Evolutionary conservation across 129 eudicot species (phyloP), one percentile per base, ranked within the genome.

Genomic region (Erigeron canadensis): DNA sequence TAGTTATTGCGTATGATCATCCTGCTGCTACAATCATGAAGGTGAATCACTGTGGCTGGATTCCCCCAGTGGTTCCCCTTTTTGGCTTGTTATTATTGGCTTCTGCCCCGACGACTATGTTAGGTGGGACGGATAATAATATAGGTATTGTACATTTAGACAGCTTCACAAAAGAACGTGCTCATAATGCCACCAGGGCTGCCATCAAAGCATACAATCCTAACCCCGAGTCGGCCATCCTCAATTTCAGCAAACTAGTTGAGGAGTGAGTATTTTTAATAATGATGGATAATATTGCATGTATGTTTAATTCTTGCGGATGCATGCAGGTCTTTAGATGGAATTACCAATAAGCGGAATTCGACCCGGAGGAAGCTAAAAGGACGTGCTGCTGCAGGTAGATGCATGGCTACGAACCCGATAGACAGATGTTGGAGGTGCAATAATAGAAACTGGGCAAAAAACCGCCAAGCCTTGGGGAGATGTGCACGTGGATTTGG

Each of bases 371-470:
- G 96, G 75, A 50, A 67, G 55, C 80, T 87, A 1, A 12, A 28
- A 5, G 79, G 58, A 2, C 41, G 19, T 60, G 43, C 2, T n/a
- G n/a, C n/a, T n/a, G n/a, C n/a, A 11, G 6, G 39, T 1, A 71
- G 53, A 43, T 90, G 96, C 84, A 59, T 23, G 71, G 90, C 90
- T 11, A 81, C 85, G 4, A 90, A 90, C 78, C 89, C 95, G 1
- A 87, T 90, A 21, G 97, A 90, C 64, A 39, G 77, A 28, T 90
- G 96, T 73, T 87, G 95, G 95, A 79, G 97, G 68, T 90, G 97
- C 72, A 73, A 79, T 3, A 73, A 79, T 3, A 45, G 48, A 9
- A 37, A 85, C 62, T 90, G 95, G 97, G 81, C 79, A 10, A 40
- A 53, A 8, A 50, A 90, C 64, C 82, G 97, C 7, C 78, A 85